Evolutionary conservation across 2,329 filamentous ascomycete species (phyloP), one percentile per base, ranked within the genome.

Genomic region (Truncatella angustata): DNA sequence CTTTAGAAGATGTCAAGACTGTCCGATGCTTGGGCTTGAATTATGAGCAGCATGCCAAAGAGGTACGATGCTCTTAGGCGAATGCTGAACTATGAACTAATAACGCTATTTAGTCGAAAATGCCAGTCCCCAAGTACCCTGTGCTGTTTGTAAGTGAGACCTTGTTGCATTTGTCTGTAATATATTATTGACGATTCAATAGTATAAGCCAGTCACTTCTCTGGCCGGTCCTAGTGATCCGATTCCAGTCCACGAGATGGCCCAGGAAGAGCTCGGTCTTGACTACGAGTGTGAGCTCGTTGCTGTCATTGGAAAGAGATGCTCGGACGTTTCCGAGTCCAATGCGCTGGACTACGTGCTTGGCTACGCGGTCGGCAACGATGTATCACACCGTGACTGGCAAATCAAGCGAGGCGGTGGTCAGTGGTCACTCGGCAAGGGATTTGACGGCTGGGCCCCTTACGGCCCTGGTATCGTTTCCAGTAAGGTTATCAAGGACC

Each of bases 261-360:
- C 86, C 0, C 88, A 91, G 68, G 76, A 85, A 55, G 76, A 75
- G 44, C 72, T 74, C n/a, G 84, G 85, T 0, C 71, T 90, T 16
- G 89, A 92, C 70, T 92, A 92, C 68, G 89, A 93, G 70, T 90
- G 87, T 66, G 89, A 93, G 71, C 77, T 93, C 5, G 86, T 91
- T 12, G 76, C 84, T 34, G 75, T 92, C 7, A 90, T 92, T 56
- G 86, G 87, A 21, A 86, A 85, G 67, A 73, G 79, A 54, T 86
- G 84, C 54, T 70, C 73, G 39, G 78, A 91, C 63, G 84, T 92
- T 11, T 67, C 82, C 1, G 85, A 88, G 69, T 73, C 75, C 1
- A 69, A 81, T 20, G 88, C 88, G 0, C 72, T 91, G n/a, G 73
- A 85, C 49, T 85, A 89, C 61, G 86, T 92, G 3, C 74, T 91